Percentiles rank a stretch among this genome's conserved stretches.
Evolutionary conservation across 2,329 filamentous ascomycete species (phyloP).

Genomic region (Niveomyces coronatus): DNA sequence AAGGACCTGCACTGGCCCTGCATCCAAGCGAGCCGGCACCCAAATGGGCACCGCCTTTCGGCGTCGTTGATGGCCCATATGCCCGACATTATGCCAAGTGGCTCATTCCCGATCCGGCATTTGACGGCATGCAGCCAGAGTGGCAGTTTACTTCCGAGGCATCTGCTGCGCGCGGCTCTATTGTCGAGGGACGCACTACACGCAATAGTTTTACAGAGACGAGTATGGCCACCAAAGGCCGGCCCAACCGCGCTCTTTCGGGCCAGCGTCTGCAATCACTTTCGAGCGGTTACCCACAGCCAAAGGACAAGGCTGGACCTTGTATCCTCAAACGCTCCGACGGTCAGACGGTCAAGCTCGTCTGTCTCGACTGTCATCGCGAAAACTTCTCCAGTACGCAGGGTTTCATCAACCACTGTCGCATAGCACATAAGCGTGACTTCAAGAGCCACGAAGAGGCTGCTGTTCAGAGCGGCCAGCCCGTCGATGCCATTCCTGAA

Average conservation of each 20-base stretch:
- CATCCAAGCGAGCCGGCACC: constrained; percentile 55
- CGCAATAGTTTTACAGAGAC: constrained; percentile 54
- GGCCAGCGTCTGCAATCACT: constrained; percentile 59
- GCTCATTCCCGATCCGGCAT: constrained; percentile 80
- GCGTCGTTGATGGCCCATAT: constrained; percentile 86
- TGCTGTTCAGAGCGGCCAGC: constrained; percentile 75
- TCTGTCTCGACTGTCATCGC: constrained; percentile 79
- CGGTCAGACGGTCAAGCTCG: constrained; percentile 76
- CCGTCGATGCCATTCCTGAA: constrained; percentile 46
- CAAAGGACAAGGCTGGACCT: constrained; percentile 75
- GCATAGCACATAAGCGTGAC: constrained; percentile 85
- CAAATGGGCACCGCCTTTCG: constrained; percentile 76
- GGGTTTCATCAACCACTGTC: constrained; percentile 98
- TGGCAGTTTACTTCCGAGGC: constrained; percentile 31
- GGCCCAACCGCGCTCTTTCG: constrained; percentile 36
- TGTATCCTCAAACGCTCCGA: constrained; percentile 80
- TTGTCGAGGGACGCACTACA: constrained; percentile 63
- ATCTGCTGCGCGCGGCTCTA: constrained; percentile 32
- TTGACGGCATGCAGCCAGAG: constrained; percentile 57
- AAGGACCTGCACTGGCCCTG: constrained; percentile 57
- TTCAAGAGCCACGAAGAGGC: constrained; percentile 96
- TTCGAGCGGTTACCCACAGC: constrained; percentile 57
- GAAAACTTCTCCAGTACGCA: constrained; percentile 94
- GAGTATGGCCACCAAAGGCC: constrained; percentile 35
- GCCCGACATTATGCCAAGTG: constrained; percentile 90